Evolutionary conservation across 331 rosid species (phyloP).

Genomic region (Spiraea crenata): DNA sequence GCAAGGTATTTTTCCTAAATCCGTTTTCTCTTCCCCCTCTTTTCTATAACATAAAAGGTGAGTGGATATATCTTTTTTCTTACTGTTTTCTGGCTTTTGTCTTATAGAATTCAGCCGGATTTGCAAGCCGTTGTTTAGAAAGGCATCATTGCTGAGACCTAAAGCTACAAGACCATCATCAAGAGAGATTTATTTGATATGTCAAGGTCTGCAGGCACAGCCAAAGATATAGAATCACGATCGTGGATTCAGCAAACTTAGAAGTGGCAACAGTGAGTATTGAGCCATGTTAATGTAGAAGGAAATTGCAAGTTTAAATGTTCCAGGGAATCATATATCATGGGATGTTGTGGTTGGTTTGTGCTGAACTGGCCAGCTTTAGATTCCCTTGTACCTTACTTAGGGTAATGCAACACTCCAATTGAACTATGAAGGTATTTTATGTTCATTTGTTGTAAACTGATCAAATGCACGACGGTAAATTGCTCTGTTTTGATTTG

Average conservation of each 20-base stretch:
- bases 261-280: background rate
- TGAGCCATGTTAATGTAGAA: background rate
- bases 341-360: background rate
- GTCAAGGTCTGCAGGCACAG: slow-evolving; percentile 61
- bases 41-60: background rate
- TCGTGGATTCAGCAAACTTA: background rate
- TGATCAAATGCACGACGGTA: background rate
- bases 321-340: background rate
- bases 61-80: background rate
- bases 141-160: slow-evolving; percentile 84
- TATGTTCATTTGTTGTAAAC: background rate
- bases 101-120: slow-evolving; percentile 59
- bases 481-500: background rate
- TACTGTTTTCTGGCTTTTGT: slow-evolving; percentile 15
- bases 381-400: background rate
- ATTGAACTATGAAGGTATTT: no score
- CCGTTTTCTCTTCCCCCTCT: background rate
- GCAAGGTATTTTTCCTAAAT: slow-evolving; percentile 45
- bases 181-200: slow-evolving; percentile 87
- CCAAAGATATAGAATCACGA: slow-evolving; percentile 23
- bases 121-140: slow-evolving; percentile 74
- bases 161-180: slow-evolving; percentile 93
- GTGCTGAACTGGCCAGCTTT: background rate
- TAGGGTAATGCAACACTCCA: background rate
- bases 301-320: slow-evolving; percentile 1